Conservation (phyloP, 73 alveolate genomes). For the Paramecium bursaria region DNA sequence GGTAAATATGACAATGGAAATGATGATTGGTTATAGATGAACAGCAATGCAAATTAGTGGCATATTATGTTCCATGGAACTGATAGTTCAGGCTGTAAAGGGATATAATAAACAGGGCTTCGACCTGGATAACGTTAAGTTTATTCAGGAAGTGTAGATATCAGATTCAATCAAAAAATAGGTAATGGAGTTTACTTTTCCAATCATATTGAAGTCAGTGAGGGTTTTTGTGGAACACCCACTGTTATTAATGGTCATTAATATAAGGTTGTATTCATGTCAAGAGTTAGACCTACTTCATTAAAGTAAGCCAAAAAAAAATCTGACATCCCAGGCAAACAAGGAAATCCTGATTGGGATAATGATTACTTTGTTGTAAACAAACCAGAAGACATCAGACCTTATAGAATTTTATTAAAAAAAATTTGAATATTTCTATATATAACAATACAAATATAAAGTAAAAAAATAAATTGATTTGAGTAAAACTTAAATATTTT, state of each 20-base stretch:
- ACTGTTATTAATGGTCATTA: not conserved
- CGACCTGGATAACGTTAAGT: not conserved
- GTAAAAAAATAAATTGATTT: too few species aligned
- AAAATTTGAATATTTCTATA: too few species aligned
- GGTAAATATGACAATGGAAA: too few species aligned
- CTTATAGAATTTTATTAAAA: conserved; percentile 14
- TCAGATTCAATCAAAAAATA: not conserved
- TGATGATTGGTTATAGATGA: conserved; percentile 23
- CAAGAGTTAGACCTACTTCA: conserved; percentile 21
- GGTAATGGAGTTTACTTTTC: conserved; percentile 38
- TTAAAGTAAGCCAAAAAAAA: too few species aligned
- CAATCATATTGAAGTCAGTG: not conserved
- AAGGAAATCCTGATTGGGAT: not conserved
- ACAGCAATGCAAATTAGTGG: conserved; percentile 34
- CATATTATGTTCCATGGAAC: conserved; percentile 43
- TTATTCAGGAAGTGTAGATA: too few species aligned
- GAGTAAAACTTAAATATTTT: too few species aligned
- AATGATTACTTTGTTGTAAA: not conserved
- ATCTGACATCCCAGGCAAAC: not conserved
- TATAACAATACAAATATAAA: too few species aligned
- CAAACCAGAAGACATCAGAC: not conserved
- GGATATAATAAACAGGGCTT: not conserved
- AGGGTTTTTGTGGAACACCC: not conserved
- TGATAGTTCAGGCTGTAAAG: too few species aligned
- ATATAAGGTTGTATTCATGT: not conserved